Conservation (phyloP, 441 rosid species). For the Populus hybrid region DNA sequence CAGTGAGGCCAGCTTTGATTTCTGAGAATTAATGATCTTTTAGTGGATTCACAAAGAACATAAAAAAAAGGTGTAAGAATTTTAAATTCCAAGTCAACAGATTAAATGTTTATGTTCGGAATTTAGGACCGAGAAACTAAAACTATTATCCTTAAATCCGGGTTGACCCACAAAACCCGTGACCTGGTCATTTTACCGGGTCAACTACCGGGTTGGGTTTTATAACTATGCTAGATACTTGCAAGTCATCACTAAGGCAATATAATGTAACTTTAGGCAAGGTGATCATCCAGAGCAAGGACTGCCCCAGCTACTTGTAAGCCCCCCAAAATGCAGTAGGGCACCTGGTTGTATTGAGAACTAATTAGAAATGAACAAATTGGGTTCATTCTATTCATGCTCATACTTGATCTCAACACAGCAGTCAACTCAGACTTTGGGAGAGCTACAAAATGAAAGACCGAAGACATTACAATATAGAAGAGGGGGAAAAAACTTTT, state of each 20-base stretch:
- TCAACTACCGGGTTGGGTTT: too few species aligned
- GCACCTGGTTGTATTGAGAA: neutral
- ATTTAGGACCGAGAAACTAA: neutral
- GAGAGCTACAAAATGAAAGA: neutral
- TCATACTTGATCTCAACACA: neutral
- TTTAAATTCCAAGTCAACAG: neutral
- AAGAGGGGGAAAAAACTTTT: too few species aligned
- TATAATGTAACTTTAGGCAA: too few species aligned
- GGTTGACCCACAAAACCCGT: too few species aligned
- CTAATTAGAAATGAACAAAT: neutral
- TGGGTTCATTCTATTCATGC: neutral
- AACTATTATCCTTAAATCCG: neutral
- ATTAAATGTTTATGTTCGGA: neutral
- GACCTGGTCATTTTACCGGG: too few species aligned
- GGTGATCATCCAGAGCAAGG: too few species aligned
- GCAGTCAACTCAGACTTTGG: neutral
- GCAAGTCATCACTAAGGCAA: too few species aligned
- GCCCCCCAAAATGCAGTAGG: neutral
- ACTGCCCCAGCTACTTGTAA: neutral
- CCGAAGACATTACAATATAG: neutral
- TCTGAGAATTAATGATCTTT: neutral
- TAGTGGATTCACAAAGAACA: neutral
- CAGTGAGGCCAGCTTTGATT: constrained; percentile 41
- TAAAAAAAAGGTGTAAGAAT: neutral
- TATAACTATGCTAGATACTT: too few species aligned